Evolutionary conservation across 2,329 filamentous ascomycete genomes (phyloP).

Genomic region (Neopestalotiopsis rosae): DNA sequence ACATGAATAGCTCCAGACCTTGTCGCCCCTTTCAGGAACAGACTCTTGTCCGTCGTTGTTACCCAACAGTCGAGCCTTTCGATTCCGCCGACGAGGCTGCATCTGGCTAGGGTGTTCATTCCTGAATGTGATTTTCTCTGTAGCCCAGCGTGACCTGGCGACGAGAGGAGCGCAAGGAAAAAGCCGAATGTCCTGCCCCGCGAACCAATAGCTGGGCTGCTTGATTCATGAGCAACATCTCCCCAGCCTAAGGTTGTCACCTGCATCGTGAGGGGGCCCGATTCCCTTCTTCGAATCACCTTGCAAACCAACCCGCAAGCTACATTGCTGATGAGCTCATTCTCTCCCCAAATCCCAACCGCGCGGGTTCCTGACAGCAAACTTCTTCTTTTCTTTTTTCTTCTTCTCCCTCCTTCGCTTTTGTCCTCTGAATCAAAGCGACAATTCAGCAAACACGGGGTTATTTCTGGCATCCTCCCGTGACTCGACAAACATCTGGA

Average conservation of each 20-base stretch:
- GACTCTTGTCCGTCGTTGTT: background rate
- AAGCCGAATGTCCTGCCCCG: constrained; percentile 7
- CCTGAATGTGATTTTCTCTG: background rate
- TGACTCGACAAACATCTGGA: background rate
- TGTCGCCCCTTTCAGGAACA: constrained; percentile 1
- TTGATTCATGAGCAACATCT: constrained; percentile 3
- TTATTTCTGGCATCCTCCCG: too few relatives aligned
- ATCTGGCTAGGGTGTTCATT: background rate
- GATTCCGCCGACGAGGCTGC: background rate
- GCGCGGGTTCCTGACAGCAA: background rate
- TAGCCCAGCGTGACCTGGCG: background rate
- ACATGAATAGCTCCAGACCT: constrained; percentile 2
- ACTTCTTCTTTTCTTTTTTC: background rate
- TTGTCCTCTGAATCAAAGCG: background rate
- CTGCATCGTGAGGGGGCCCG: constrained; percentile 3
- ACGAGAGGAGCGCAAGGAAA: background rate
- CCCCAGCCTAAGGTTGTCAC: constrained; percentile 8
- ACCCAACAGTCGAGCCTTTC: background rate
- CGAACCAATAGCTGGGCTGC: constrained; percentile 5
- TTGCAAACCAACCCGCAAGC: background rate
- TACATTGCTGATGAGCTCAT: constrained; percentile 9
- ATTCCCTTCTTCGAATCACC: background rate
- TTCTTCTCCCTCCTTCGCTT: background rate
- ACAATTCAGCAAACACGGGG: background rate
- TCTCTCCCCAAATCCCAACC: background rate